Conservation (phyloP, 495 filamentous ascomycete species). For the Parathielavia appendiculata region DNA sequence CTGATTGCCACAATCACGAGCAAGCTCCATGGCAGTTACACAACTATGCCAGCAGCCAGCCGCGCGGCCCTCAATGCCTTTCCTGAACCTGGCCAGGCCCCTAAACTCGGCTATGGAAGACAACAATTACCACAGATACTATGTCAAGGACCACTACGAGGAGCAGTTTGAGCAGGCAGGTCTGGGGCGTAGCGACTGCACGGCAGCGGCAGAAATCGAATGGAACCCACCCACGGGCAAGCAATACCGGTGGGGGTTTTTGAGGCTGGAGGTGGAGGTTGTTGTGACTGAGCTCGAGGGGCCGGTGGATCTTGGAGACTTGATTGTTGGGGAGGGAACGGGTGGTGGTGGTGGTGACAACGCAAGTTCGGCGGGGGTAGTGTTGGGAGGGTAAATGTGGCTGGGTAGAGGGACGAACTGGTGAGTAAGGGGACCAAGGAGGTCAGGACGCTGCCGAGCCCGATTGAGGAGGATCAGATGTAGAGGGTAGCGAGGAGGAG, state of each 20-base stretch:
- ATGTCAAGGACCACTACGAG: neutral
- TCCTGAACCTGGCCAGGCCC: constrained; percentile 12
- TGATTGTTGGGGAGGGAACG: constrained; percentile 16
- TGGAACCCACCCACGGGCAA: constrained; percentile 5
- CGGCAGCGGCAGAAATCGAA: neutral
- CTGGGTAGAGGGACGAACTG: neutral
- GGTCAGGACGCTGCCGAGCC: neutral
- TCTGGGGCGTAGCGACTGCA: neutral
- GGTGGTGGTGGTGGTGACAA: neutral
- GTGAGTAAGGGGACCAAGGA: neutral
- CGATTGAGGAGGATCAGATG: neutral
- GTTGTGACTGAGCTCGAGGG: constrained; percentile 14
- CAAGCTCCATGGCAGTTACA: constrained; percentile 17
- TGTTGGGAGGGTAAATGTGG: neutral
- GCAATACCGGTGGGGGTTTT: constrained; percentile 21
- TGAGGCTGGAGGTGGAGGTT: constrained; percentile 16
- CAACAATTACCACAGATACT: constrained; percentile 2
- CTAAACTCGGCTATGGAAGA: constrained; percentile 5
- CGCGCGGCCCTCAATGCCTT: neutral
- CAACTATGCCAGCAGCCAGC: constrained; percentile 15
- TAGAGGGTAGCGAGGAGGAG: constrained; percentile 9
- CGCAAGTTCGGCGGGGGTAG: neutral
- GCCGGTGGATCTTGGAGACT: constrained; percentile 21
- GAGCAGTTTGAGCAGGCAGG: constrained; percentile 3
- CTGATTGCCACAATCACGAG: neutral